A percentile compares a stretch with the other conserved stretches of the same genome.
These are phyloP conservation scores for Heterobasidion annosum DNA, from an alignment of 1,284 basidiomycete species.

Conservation along the genomic window DNA sequence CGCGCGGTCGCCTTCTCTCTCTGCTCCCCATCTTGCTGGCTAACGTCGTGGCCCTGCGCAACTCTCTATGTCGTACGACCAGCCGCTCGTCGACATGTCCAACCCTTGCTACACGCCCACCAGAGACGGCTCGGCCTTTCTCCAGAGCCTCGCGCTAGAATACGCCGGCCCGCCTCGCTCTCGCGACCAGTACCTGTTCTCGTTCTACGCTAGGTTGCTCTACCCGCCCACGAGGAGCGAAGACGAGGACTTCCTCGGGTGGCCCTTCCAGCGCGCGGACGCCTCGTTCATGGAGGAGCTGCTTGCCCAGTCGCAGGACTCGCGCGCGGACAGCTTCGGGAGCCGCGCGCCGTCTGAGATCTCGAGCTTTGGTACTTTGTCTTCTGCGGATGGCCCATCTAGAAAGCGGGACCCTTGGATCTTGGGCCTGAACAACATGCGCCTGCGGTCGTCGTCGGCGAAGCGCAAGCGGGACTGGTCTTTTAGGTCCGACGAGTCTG, in stretches of 20 bases:
- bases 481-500: not conserved
- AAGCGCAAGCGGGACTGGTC: not conserved
- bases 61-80: not conserved
- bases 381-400: conserved; percentile 1
- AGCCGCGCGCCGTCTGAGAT: not conserved
- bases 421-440: not conserved
- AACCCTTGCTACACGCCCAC: conserved; percentile 9
- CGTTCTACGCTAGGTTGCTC: conserved; percentile 7
- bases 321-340: not conserved
- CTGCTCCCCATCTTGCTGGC: no score
- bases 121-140: conserved; percentile 5
- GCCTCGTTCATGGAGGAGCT: conserved; percentile 3
- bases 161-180: conserved; percentile 6
- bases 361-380: not conserved
- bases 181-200: conserved; percentile 11
- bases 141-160: conserved; percentile 2
- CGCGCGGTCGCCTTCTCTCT: no score
- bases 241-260: conserved; percentile 1
- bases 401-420: conserved; percentile 3
- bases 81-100: conserved; percentile 4
- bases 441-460: not conserved
- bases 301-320: not conserved
- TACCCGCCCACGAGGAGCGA: conserved; percentile 3
- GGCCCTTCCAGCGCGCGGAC: not conserved
- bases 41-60: no score